Conservation (phyloP, 768 basidiomycete species). For the Myochromella boudieri region DNA sequence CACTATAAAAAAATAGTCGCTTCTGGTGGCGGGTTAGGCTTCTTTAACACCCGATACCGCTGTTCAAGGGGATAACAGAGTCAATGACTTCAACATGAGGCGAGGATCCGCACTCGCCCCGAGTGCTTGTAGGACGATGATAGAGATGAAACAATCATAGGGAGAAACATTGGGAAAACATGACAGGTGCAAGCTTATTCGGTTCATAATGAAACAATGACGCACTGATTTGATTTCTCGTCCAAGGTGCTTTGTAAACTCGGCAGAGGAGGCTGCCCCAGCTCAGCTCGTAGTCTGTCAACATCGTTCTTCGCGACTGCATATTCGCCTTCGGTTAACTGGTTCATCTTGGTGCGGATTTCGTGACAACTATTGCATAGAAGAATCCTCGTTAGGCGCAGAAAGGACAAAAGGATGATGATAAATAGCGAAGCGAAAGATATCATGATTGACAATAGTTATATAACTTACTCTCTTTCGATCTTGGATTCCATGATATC, state of each 20-base stretch:
- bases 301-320: conserved; percentile 73
- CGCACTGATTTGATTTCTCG: conserved; percentile 59
- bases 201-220: conserved; percentile 15
- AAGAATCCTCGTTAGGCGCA: background rate
- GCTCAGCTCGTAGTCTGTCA: conserved; percentile 70
- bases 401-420: background rate
- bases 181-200: background rate
- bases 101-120: no score
- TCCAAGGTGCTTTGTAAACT: conserved; percentile 72
- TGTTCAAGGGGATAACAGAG: background rate
- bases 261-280: conserved; percentile 74
- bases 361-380: conserved; percentile 52
- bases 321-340: conserved; percentile 76
- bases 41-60: no score
- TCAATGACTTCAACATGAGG: no score
- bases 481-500: conserved; percentile 70
- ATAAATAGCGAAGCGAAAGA: conserved; percentile 6
- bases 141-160: background rate
- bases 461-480: conserved; percentile 66
- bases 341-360: conserved; percentile 64
- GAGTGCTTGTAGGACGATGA: background rate
- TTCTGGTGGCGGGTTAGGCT: no score
- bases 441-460: no score
- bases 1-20: no score
- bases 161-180: background rate